A percentile compares a stretch with the other conserved stretches of the same genome.
phyloP scores from a whole-genome alignment of 2,329 filamentous ascomycete genomes.

The Annulohypoxylon truncatum region DNA sequence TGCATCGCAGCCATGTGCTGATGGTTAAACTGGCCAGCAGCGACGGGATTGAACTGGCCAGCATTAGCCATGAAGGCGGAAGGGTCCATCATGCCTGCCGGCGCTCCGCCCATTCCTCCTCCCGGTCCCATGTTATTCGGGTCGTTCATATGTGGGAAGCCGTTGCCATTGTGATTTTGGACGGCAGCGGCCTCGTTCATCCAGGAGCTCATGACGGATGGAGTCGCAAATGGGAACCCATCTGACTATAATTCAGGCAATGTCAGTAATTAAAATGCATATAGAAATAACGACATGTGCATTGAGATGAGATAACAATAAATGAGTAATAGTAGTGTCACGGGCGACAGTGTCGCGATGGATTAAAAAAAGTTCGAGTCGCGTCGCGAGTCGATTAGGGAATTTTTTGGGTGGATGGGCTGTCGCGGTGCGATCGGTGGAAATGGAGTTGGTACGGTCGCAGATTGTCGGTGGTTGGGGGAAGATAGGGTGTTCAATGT shows the following conservation, averaged over 20 bases:
- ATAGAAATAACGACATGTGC: constrained; percentile 50
- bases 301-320: constrained; percentile 55
- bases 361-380: constrained; percentile 53
- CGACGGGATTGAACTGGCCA: constrained; percentile 68
- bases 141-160: constrained; percentile 73
- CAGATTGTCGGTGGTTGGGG: constrained; percentile 40
- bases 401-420: constrained; percentile 48
- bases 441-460: constrained; percentile 45
- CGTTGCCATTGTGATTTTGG: constrained; percentile 77
- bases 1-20: constrained; percentile 75
- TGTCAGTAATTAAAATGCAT: constrained; percentile 55
- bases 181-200: constrained; percentile 74
- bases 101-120: constrained; percentile 44
- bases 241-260: constrained; percentile 56
- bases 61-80: constrained; percentile 71
- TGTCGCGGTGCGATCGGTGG: constrained; percentile 49
- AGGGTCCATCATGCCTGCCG: constrained; percentile 70
- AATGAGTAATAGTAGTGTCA: constrained; percentile 55
- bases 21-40: constrained; percentile 63
- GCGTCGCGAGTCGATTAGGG: constrained; percentile 56
- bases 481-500: constrained; percentile 28
- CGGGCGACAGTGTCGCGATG: constrained; percentile 55
- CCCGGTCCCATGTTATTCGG: constrained; percentile 63
- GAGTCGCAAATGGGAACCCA: constrained; percentile 60
- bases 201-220: constrained; percentile 76